Conservation (phyloP, 495 filamentous ascomycete species). For the Bathelium albidoporum region DNA sequence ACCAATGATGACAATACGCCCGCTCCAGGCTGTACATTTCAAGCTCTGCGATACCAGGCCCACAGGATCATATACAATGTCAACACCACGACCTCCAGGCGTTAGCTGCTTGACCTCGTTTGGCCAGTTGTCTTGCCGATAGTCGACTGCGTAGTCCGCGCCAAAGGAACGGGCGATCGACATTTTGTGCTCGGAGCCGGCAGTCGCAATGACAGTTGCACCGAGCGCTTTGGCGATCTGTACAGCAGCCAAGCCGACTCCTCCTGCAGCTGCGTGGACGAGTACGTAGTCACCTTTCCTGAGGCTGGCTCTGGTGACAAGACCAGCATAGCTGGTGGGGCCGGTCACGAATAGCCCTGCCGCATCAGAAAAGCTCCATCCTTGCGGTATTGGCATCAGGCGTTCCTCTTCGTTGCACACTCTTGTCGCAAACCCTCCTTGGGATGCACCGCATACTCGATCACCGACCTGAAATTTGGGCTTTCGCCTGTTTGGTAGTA, state of each 20-base stretch:
- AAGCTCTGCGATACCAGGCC: slow-evolving; percentile 73
- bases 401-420: slow-evolving; percentile 53
- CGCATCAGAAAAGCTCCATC: slow-evolving; percentile 76
- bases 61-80: slow-evolving; percentile 86
- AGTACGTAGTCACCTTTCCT: slow-evolving; percentile 77
- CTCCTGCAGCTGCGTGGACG: slow-evolving; percentile 85
- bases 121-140: slow-evolving; percentile 60
- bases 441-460: slow-evolving; percentile 74
- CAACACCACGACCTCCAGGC: slow-evolving; percentile 62
- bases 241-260: slow-evolving; percentile 83
- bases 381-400: slow-evolving; percentile 62
- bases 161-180: slow-evolving; percentile 69
- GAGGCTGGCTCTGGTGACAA: slow-evolving; percentile 67
- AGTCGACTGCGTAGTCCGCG: slow-evolving; percentile 75
- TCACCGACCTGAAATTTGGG: slow-evolving; percentile 63
- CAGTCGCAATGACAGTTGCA: slow-evolving; percentile 82
- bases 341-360: slow-evolving; percentile 86
- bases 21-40: slow-evolving; percentile 89
- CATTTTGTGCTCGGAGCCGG: slow-evolving; percentile 65
- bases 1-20: slow-evolving; percentile 73
- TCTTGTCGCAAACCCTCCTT: slow-evolving; percentile 78
- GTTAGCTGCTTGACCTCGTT: slow-evolving; percentile 66
- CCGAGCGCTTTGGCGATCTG: slow-evolving; percentile 89
- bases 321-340: slow-evolving; percentile 78
- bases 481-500: slow-evolving; percentile 25